Conservation (phyloP, 305 asterid genomes). For the Withania somnifera region DNA sequence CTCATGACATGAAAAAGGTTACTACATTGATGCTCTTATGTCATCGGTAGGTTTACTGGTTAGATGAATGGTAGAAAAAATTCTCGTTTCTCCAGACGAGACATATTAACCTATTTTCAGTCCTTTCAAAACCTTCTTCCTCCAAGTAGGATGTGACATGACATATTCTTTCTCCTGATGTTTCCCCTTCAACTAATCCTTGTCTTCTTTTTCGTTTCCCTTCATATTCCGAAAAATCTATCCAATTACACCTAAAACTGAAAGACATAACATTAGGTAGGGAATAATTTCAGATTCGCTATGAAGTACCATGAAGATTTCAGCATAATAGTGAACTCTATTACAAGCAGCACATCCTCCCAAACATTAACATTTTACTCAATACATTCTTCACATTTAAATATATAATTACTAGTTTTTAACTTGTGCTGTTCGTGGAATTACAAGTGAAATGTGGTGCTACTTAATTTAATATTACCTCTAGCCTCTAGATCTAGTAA, state of each 20-base stretch:
- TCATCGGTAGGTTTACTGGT: neutral
- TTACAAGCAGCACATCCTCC: neutral
- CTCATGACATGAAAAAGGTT: neutral
- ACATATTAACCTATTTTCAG: neutral
- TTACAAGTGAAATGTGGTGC: neutral
- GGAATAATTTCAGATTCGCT: neutral
- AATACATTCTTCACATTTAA: neutral
- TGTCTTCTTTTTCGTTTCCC: neutral
- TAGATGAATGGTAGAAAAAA: neutral
- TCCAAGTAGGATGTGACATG: neutral
- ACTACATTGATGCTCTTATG: neutral
- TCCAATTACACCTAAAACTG: neutral
- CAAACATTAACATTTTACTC: neutral
- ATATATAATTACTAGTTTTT: neutral
- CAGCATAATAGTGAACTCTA: neutral
- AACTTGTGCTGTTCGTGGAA: neutral
- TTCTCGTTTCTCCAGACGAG: neutral
- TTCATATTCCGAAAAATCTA: neutral
- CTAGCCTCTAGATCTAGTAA: too few relatives aligned
- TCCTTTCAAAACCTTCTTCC: neutral
- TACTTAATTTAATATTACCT: too few relatives aligned
- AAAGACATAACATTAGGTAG: neutral
- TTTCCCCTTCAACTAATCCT: neutral
- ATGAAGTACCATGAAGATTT: neutral
- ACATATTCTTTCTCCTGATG: neutral